These are phyloP conservation scores for Leccinum pachyderme DNA, from an alignment of 1,284 basidiomycete genomes.

Conservation along the genomic window DNA sequence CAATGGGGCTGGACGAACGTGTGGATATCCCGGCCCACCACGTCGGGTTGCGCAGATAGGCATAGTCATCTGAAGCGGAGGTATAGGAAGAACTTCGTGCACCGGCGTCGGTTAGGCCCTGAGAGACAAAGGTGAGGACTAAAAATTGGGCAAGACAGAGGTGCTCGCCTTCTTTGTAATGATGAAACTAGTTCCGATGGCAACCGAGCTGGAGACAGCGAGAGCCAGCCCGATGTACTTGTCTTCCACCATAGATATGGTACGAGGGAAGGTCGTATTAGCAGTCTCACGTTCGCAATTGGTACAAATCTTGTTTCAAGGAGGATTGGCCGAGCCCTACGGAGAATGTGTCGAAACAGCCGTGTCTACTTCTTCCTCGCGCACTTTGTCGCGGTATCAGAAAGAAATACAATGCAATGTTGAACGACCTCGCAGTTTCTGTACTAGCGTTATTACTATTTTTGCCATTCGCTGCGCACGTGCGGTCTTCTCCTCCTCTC, in stretches of 20 bases:
- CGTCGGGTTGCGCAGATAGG: constrained; percentile 90
- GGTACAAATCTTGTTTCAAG: neutral
- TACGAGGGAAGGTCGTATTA: constrained; percentile 8
- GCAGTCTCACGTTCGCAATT: constrained; percentile 14
- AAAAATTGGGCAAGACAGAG: constrained; percentile 2
- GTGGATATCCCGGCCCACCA: constrained; percentile 99
- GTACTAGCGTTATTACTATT: too few species aligned
- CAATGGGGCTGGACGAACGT: constrained; percentile 53
- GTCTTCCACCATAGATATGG: constrained; percentile 70
- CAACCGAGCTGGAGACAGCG: constrained; percentile 79
- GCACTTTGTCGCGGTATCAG: too few species aligned
- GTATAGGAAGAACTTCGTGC: constrained; percentile 51
- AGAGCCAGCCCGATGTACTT: constrained; percentile 90
- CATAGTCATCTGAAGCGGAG: constrained; percentile 72
- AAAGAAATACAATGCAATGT: neutral
- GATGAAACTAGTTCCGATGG: constrained; percentile 92
- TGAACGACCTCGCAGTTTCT: neutral
- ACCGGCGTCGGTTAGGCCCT: constrained; percentile 84
- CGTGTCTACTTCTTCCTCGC: too few species aligned
- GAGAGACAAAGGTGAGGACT: constrained; percentile 15
- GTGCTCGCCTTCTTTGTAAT: constrained; percentile 89
- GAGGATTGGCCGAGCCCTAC: too few species aligned
- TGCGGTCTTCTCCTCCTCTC: constrained; percentile 14
- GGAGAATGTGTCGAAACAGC: too few species aligned
- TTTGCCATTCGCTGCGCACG: constrained; percentile 20